phyloP scores from a whole-genome alignment of 805 yeast species.

The Teunomyces stri region DNA sequence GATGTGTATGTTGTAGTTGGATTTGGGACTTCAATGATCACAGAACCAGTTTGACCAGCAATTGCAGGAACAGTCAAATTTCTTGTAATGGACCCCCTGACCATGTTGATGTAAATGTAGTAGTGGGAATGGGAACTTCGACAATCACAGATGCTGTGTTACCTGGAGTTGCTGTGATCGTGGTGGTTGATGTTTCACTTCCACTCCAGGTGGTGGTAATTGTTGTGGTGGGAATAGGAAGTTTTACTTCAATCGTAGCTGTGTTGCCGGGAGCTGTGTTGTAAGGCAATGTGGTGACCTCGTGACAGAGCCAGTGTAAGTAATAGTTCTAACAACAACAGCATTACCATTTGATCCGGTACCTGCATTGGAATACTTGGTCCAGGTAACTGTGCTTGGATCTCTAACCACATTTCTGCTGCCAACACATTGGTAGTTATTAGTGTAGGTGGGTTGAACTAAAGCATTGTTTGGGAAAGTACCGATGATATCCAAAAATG shows the following conservation, averaged over 20 bases:
- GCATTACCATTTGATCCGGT: slow-evolving; percentile 9
- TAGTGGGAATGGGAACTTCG: too few relatives aligned
- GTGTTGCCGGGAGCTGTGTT: too few relatives aligned
- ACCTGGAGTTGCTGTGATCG: too few relatives aligned
- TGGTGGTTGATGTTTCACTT: too few relatives aligned
- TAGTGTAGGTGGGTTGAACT: too few relatives aligned
- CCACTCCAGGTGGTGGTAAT: too few relatives aligned
- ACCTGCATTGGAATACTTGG: slow-evolving; percentile 3
- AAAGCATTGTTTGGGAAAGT: neutral
- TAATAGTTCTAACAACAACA: neutral
- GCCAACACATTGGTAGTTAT: slow-evolving; percentile 8
- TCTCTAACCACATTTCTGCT: neutral
- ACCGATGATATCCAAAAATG: slow-evolving; percentile 10
- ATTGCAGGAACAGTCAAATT: neutral
- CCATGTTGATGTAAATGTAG: slow-evolving; percentile 12
- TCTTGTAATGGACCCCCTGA: too few relatives aligned
- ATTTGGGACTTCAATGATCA: too few relatives aligned
- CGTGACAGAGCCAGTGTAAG: too few relatives aligned
- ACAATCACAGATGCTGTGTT: neutral
- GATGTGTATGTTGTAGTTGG: neutral
- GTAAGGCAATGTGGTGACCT: too few relatives aligned
- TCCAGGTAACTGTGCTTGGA: slow-evolving; percentile 2
- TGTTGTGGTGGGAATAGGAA: too few relatives aligned
- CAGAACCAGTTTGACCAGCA: neutral
- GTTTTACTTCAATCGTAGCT: too few relatives aligned